A percentile compares a stretch with the other conserved stretches of the same genome.
Conservation (phyloP, 1,284 basidiomycete genomes). For the Ceratobasidium papillatum region DNA sequence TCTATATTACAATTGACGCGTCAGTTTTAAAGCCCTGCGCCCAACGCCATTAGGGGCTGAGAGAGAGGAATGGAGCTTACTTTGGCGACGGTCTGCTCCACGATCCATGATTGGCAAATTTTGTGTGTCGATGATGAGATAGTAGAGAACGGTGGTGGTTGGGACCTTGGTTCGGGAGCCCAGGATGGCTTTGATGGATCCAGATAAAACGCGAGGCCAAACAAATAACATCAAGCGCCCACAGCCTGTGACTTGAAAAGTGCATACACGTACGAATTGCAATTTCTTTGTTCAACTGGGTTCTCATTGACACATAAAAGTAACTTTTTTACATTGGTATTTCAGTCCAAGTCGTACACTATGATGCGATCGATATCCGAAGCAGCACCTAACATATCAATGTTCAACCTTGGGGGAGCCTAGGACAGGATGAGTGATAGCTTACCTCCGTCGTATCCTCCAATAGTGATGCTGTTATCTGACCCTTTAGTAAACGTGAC, state of each 20-base stretch:
- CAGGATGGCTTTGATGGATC: slow-evolving; percentile 32
- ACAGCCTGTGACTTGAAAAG: slow-evolving; percentile 7
- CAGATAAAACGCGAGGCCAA: slow-evolving; percentile 39
- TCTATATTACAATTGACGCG: slow-evolving; percentile 51
- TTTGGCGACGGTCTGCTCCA: slow-evolving; percentile 29
- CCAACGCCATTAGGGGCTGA: background rate
- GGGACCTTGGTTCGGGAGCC: slow-evolving; percentile 10
- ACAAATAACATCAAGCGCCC: slow-evolving; percentile 34
- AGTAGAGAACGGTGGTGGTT: slow-evolving; percentile 31
- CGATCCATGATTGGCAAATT: slow-evolving; percentile 11
- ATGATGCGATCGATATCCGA: slow-evolving; percentile 37
- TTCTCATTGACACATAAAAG: background rate
- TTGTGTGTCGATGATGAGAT: background rate
- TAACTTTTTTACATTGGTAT: background rate
- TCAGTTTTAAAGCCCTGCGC: slow-evolving; percentile 38
- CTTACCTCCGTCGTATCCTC: slow-evolving; percentile 28
- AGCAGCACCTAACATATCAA: background rate
- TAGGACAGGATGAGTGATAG: background rate
- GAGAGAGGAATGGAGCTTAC: background rate
- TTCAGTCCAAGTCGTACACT: slow-evolving; percentile 25
- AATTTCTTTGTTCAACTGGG: background rate
- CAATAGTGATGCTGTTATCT: slow-evolving; percentile 18
- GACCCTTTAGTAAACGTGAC: slow-evolving; percentile 18
- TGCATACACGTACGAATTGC: slow-evolving; percentile 11
- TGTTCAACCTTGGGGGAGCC: background rate